Base-by-base conservation (phyloP, 306 rosid genomes). In the Acacia melanoxylon region DNA sequence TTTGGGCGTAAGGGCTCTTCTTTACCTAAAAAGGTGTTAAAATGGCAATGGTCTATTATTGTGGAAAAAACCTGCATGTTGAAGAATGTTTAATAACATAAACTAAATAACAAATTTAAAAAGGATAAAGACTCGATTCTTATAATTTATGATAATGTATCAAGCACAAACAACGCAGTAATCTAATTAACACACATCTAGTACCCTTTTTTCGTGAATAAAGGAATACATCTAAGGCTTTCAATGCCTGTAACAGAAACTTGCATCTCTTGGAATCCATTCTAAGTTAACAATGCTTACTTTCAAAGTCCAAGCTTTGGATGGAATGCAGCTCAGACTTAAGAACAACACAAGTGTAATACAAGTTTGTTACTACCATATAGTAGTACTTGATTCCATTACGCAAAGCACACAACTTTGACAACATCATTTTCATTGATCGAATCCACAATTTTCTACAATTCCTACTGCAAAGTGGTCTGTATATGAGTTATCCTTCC, bases 191-290 rank as follows among this genome's bases (percentile, higher is more conserved):
- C 10, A 11, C 10, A 11, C 14, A 45, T 45, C 15, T 15, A 14
- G 3, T 4, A 49, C 56, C 15, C 15, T 49, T 48, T 48, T 10
- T 45, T 2, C 2, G 4, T 45, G 49, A 45, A 45, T 10, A 2
- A 45, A 49, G 56, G 56, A 49, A 16, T 49, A 49, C 7, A 15
- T 15, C 56, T 16, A 46, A 46, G n/a, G 56, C 56, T 49, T 75
- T 31, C 6, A 20, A 41, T 45, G 68, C 63, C 66, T 68, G 79
- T n/a, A 78, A n/a, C 5, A 76, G 42, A 59, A 74, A 52, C 24
- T 25, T 3, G n/a, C 2, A 49, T 49, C 16, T 16, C n/a, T 49
- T 49, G 56, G 40, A 40, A 27, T 24, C 40, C 20, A 49, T 15
- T 49, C 6, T 15, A 41, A 19, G 25, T 20, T 19, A 51, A 16